Evolutionary conservation across 768 basidiomycete species (phyloP), one percentile per base, ranked within the genome.

Genomic region (Rhodotorula taiwanensis): DNA sequence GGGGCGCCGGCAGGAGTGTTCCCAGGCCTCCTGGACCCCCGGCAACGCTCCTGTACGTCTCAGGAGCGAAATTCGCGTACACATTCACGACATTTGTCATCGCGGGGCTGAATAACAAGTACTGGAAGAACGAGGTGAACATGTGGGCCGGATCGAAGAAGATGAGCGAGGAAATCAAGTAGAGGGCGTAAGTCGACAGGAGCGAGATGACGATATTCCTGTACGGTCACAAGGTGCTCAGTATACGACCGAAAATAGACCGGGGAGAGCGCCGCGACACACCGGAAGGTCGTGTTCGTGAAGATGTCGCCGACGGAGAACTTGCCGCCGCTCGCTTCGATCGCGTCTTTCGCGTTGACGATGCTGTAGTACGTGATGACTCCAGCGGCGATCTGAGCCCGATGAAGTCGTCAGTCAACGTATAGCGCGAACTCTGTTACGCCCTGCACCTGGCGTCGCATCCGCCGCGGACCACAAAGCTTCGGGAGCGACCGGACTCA

Each of bases 121-220:
- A 94, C 74, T 92, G 94, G n/a, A 92, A 31, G 77, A 98, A 93
- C 9, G 87, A 89, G 1, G 95, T 97, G 72, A 99, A 80, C 90
- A 99, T 88, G 75, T 99, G 95, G 90, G 92, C 95, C 4, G 94
- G 94, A 82, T 91, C 72, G 73, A 92, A 88, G 77, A 91, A 91
- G 52, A 93, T 81, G 15, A 98, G 69, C 6, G 86, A 88, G 0
- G 93, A 81, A 49, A 89, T 34, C 52, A 95, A 72, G 76, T 98
- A 99, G 72, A 98, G 76, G 39, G 94, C 94, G 28, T 89, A 80
- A 9, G 95, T 99, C 7, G 92, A 91, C 9, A 84, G 72, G 16
- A 98, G 75, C 20, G 90, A 93, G 33, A 95, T 69, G 27, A 97
- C 82, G 71, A 98, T 87, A 72, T 92, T 85, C 30, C 49, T 50